Conservation (phyloP, 805 yeast genomes). For the Saccharomycopsis malanga region DNA sequence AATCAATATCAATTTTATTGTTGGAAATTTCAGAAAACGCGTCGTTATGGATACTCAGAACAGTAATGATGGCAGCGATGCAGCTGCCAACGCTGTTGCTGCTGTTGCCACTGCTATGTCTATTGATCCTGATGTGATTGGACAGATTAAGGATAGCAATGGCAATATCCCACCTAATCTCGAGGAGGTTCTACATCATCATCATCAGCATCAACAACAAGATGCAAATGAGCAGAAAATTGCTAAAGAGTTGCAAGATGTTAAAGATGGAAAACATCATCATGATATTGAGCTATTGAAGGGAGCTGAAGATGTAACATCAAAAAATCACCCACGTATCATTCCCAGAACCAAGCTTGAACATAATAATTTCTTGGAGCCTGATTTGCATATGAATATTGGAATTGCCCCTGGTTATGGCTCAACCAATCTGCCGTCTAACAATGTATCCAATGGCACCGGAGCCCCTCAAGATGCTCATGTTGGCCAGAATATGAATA, state of each 20-base stretch:
- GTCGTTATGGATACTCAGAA: no score
- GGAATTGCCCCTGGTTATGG: background rate
- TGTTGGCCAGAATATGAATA: background rate
- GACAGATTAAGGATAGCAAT: conserved; percentile 3
- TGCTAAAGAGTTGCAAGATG: background rate
- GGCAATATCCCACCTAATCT: background rate
- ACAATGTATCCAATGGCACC: background rate
- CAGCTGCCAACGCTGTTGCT: conserved; percentile 8
- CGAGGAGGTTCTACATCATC: conserved; percentile 8
- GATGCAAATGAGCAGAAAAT: background rate
- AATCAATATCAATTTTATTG: no score
- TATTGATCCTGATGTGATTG: conserved; percentile 20
- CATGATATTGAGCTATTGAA: background rate
- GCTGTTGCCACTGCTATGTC: conserved; percentile 9
- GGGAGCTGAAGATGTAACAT: background rate
- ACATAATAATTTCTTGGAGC: background rate
- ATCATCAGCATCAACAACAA: conserved; percentile 2
- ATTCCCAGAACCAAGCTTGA: background rate
- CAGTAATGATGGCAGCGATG: no score
- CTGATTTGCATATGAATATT: background rate
- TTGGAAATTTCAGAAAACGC: no score
- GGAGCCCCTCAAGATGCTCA: background rate
- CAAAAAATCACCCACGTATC: background rate
- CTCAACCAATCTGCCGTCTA: background rate
- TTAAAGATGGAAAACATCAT: background rate